Evolutionary conservation across 345 rosid species (phyloP).

Genomic region (Populus pruinosa): DNA sequence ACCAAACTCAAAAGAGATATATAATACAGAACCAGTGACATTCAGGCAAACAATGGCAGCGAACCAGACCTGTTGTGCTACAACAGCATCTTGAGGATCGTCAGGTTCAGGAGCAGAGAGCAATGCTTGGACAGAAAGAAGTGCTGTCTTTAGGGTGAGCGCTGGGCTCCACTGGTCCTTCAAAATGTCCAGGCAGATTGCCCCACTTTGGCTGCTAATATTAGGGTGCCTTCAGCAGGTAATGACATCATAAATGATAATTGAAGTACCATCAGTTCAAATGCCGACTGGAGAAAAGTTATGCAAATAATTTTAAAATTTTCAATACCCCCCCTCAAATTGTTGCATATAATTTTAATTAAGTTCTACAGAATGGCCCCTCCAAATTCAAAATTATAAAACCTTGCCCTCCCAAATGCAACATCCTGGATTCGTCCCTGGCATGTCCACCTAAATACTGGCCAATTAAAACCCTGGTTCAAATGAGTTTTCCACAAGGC

Average conservation of each 20-base stretch:
- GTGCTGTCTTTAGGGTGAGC: conserved; percentile 94
- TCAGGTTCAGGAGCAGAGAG: conserved; percentile 92
- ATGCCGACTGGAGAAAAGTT: neutral
- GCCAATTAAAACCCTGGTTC: neutral
- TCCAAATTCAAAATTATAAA: too few species aligned
- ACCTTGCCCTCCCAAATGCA: too few species aligned
- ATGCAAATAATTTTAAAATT: neutral
- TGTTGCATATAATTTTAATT: too few species aligned
- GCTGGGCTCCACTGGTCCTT: conserved; percentile 99
- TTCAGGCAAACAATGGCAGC: conserved; percentile 4
- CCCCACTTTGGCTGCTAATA: conserved; percentile 98
- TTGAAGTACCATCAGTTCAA: neutral
- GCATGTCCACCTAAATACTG: neutral
- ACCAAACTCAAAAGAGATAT: neutral
- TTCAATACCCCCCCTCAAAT: too few species aligned
- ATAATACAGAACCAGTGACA: neutral
- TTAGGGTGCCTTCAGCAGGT: conserved; percentile 84
- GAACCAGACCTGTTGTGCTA: conserved; percentile 83
- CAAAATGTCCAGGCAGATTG: conserved; percentile 94
- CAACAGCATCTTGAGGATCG: conserved; percentile 99
- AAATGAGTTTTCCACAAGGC: neutral
- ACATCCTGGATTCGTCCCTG: too few species aligned
- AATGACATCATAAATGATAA: neutral
- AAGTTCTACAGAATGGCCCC: too few species aligned
- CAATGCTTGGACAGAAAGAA: conserved; percentile 90